A percentile compares a stretch with the other conserved stretches of the same genome.
phyloP scores from a whole-genome alignment of 2,329 filamentous ascomycete genomes.

The Diaporthe sp. region DNA sequence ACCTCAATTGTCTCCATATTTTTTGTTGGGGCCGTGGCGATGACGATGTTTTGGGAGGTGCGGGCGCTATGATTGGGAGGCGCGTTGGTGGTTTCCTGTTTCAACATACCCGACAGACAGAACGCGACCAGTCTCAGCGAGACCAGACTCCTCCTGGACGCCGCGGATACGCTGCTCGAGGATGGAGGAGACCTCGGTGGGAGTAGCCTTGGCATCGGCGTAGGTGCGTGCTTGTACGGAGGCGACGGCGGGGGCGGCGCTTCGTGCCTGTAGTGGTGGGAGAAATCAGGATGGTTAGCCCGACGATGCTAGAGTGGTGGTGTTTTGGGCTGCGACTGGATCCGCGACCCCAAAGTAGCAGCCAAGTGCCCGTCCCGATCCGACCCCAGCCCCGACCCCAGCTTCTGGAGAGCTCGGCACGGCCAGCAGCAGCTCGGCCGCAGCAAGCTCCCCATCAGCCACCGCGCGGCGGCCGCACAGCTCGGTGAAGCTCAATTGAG shows the following conservation, averaged over 20 bases:
- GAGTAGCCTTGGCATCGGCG: slow-evolving; percentile 94
- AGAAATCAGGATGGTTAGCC: slow-evolving; percentile 46
- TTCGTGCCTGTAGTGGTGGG: slow-evolving; percentile 76
- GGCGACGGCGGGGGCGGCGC: slow-evolving; percentile 82
- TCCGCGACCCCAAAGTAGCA: slow-evolving; percentile 39
- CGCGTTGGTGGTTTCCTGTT: neutral
- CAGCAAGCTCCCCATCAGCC: slow-evolving; percentile 55
- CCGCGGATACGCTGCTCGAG: slow-evolving; percentile 99
- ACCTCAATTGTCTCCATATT: neutral
- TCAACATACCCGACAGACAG: slow-evolving; percentile 95
- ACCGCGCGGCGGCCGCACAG: slow-evolving; percentile 47
- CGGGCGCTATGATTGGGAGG: neutral
- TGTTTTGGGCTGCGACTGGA: slow-evolving; percentile 10
- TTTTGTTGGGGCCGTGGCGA: slow-evolving; percentile 19
- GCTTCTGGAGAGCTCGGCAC: slow-evolving; percentile 45
- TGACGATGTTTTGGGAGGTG: slow-evolving; percentile 1
- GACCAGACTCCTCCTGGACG: slow-evolving; percentile 95
- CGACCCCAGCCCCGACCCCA: slow-evolving; percentile 39
- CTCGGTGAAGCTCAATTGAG: slow-evolving; percentile 54
- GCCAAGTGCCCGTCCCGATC: slow-evolving; percentile 36
- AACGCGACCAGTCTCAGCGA: slow-evolving; percentile 99
- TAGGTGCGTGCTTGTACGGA: slow-evolving; percentile 86
- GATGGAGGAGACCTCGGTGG: slow-evolving; percentile 99
- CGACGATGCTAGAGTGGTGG: slow-evolving; percentile 42
- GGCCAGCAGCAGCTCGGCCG: slow-evolving; percentile 46